Conservation (phyloP, 1,284 basidiomycete genomes). For the Papiliotrema laurentii region DNA sequence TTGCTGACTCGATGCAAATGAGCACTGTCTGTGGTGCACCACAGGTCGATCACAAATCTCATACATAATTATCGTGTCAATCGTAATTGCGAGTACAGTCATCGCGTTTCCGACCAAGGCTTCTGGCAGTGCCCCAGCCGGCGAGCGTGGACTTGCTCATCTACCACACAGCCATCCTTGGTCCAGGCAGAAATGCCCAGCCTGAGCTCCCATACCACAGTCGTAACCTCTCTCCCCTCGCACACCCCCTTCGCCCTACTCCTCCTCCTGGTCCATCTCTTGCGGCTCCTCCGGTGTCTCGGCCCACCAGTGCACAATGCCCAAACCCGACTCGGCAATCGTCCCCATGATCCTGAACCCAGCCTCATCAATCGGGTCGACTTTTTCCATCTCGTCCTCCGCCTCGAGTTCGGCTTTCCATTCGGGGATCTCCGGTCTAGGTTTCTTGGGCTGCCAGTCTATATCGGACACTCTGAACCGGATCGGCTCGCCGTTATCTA, state of each 20-base stretch:
- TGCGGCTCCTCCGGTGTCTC: conserved; percentile 41
- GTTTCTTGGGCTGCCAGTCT: conserved; percentile 86
- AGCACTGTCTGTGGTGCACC: too few relatives aligned
- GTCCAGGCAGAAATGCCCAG: too few relatives aligned
- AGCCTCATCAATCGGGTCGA: conserved; percentile 58
- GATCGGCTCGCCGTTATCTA: conserved; percentile 76
- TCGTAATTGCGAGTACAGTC: too few relatives aligned
- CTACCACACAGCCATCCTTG: too few relatives aligned
- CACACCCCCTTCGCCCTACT: conserved; percentile 8
- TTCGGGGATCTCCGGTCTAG: conserved; percentile 57
- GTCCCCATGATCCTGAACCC: conserved; percentile 75
- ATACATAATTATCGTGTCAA: too few relatives aligned
- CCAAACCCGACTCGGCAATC: conserved; percentile 83
- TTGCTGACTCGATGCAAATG: too few relatives aligned
- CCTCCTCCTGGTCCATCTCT: conserved; percentile 20
- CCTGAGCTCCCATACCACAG: too few relatives aligned
- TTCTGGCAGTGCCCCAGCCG: not conserved
- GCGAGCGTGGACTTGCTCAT: not conserved
- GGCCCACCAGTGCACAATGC: conserved; percentile 57
- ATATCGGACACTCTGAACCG: conserved; percentile 82
- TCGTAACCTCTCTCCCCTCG: too few relatives aligned
- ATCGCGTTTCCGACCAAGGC: too few relatives aligned
- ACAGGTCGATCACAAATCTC: too few relatives aligned
- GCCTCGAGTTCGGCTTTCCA: conserved; percentile 15
- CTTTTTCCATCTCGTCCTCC: conserved; percentile 49